Conservation (phyloP, 140 eudicot species). For the Stevia rebaudiana region DNA sequence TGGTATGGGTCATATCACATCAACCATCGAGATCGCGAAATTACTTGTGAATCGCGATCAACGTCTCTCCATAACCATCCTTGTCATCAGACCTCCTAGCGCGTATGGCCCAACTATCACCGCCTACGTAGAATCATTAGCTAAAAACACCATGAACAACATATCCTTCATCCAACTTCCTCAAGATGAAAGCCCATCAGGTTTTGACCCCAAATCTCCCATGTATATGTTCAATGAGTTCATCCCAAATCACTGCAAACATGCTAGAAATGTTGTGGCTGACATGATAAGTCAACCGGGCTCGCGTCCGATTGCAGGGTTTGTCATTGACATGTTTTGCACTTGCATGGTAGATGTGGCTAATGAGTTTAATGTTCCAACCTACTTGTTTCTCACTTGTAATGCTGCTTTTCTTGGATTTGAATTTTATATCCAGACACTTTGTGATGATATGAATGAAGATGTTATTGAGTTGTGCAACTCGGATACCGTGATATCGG, state of each 20-base stretch:
- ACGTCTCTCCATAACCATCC: slow-evolving; percentile 18
- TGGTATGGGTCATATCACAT: slow-evolving; percentile 23
- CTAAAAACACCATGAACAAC: background rate
- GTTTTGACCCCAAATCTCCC: background rate
- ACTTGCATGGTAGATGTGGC: slow-evolving; percentile 37
- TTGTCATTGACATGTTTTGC: slow-evolving; percentile 37
- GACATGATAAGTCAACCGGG: background rate
- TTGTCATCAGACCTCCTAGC: slow-evolving; percentile 16
- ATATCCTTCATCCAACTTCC: slow-evolving; percentile 22
- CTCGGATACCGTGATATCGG: slow-evolving; percentile 5
- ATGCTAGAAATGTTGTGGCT: slow-evolving; percentile 7
- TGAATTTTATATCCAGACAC: slow-evolving; percentile 14
- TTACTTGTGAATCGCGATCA: slow-evolving; percentile 20
- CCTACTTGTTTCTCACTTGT: slow-evolving; percentile 31
- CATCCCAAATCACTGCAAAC: slow-evolving; percentile 9
- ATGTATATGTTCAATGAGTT: background rate
- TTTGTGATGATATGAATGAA: slow-evolving; percentile 6
- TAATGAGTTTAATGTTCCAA: slow-evolving; percentile 35
- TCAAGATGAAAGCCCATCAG: background rate
- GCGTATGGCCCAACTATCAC: slow-evolving; percentile 1
- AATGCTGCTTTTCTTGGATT: slow-evolving; percentile 31
- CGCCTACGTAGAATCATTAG: slow-evolving; percentile 15
- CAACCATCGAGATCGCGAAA: slow-evolving; percentile 24
- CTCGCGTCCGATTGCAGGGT: slow-evolving; percentile 12
- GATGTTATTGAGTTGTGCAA: slow-evolving; percentile 14